These are phyloP conservation scores for Echinosophora koreensis DNA, from an alignment of 306 rosid genomes.

Conservation along the genomic window DNA sequence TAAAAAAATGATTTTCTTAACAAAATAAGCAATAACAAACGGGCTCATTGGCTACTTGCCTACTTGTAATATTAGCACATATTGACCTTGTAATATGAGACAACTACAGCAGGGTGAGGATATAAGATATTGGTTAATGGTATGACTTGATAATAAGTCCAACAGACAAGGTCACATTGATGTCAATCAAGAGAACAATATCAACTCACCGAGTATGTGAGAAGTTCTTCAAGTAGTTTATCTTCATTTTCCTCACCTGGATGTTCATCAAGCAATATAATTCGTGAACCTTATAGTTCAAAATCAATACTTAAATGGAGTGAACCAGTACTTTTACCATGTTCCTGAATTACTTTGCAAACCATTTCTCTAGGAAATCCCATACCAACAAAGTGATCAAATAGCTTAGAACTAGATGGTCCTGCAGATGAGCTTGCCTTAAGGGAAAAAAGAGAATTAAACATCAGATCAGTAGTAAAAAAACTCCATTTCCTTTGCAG, in stretches of 20 bases:
- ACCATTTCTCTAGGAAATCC: slow-evolving; percentile 82
- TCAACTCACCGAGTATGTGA: slow-evolving; percentile 76
- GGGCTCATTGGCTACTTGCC: not conserved
- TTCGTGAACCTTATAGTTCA: slow-evolving; percentile 23
- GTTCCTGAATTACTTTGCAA: slow-evolving; percentile 77
- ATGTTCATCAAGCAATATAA: slow-evolving; percentile 51
- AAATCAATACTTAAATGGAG: slow-evolving; percentile 26
- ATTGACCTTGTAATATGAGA: not conserved
- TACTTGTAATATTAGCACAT: not conserved
- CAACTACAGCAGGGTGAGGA: slow-evolving; percentile 28
- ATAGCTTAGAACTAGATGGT: slow-evolving; percentile 71
- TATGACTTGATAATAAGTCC: slow-evolving; percentile 34
- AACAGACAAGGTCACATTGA: slow-evolving; percentile 27
- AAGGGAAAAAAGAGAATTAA: slow-evolving; percentile 37
- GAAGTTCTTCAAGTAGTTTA: slow-evolving; percentile 78
- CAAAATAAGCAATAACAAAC: too few species aligned
- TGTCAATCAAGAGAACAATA: slow-evolving; percentile 35
- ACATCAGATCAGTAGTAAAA: slow-evolving; percentile 40
- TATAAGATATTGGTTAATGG: not conserved
- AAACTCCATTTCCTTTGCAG: slow-evolving; percentile 1
- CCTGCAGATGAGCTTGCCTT: slow-evolving; percentile 78
- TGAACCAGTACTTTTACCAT: slow-evolving; percentile 63
- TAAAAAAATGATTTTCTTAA: too few species aligned
- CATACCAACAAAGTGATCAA: slow-evolving; percentile 73
- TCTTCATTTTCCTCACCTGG: slow-evolving; percentile 83